These are phyloP conservation scores for Nevesoporus exiguus DNA, from an alignment of 768 basidiomycete genomes.

Conservation along the genomic window DNA sequence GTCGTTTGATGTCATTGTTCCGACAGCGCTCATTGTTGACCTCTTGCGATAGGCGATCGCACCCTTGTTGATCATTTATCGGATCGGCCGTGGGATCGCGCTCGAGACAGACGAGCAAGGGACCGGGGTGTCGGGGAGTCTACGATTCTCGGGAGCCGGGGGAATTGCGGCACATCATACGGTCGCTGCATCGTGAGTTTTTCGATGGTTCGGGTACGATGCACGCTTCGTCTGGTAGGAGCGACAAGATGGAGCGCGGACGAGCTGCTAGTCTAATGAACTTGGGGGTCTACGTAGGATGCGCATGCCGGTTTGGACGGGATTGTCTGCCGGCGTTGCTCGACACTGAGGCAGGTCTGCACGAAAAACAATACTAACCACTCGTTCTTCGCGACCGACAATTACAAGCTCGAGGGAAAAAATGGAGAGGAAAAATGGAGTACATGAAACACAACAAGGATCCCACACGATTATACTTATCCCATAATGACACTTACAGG, in stretches of 20 bases:
- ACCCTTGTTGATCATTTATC: slow-evolving; percentile 19
- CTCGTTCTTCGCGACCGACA: not conserved
- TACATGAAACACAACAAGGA: not conserved
- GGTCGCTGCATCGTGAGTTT: not conserved
- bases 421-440: not conserved
- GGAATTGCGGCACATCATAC: not conserved
- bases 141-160: slow-evolving; percentile 10
- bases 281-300: no score
- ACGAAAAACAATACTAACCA: not conserved
- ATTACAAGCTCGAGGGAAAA: not conserved
- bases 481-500: not conserved
- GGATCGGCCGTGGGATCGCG: slow-evolving; percentile 20
- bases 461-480: not conserved
- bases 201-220: slow-evolving; percentile 11
- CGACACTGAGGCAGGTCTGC: no score
- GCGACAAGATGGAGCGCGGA: not conserved
- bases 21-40: not conserved
- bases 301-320: no score
- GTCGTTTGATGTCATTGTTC: no score
- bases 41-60: slow-evolving; percentile 11
- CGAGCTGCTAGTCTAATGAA: not conserved
- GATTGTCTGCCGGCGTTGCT: not conserved
- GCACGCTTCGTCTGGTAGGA: not conserved
- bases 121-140: not conserved
- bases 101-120: slow-evolving; percentile 16